These are phyloP conservation scores for Dorcoceras hygrometricum DNA, from an alignment of 257 asterid species.

Conservation along the genomic window DNA sequence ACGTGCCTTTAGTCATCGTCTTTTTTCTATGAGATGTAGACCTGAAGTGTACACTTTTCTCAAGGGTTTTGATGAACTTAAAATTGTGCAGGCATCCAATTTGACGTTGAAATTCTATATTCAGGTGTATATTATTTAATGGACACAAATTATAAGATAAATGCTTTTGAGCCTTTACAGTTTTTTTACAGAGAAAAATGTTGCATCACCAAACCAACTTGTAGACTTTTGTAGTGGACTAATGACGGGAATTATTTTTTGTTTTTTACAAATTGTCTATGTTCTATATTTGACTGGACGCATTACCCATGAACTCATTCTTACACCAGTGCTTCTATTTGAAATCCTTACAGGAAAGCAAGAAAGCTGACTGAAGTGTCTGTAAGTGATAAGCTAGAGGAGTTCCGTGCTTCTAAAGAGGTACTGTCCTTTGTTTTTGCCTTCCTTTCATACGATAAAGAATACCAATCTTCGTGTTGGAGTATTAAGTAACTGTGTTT, in stretches of 20 bases:
- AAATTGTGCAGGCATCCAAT: neutral
- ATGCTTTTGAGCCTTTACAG: neutral
- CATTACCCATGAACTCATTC: neutral
- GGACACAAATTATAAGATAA: neutral
- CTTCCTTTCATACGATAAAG: neutral
- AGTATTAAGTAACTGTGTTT: conserved; percentile 7
- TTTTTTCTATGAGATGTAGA: neutral
- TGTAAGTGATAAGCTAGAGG: conserved; percentile 91
- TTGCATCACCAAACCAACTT: neutral
- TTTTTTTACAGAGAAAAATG: neutral
- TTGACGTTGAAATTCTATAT: conserved; percentile 8
- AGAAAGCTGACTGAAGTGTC: conserved; percentile 75
- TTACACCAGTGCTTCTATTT: conserved; percentile 20
- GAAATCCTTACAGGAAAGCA: conserved; percentile 41
- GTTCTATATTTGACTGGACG: conserved; percentile 4
- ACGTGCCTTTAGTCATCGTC: neutral
- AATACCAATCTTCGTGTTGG: neutral
- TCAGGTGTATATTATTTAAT: conserved; percentile 1
- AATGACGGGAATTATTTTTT: neutral
- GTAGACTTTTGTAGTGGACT: conserved; percentile 4
- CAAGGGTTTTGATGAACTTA: neutral
- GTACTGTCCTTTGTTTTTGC: conserved; percentile 35
- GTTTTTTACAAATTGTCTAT: conserved; percentile 8
- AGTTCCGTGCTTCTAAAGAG: conserved; percentile 95
- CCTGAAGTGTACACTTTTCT: neutral